Percentiles rank a stretch among this genome's conserved stretches.
These are phyloP conservation scores for Colletotrichum endophyticum DNA, from an alignment of 2,329 filamentous ascomycete species.

Conservation along the genomic window DNA sequence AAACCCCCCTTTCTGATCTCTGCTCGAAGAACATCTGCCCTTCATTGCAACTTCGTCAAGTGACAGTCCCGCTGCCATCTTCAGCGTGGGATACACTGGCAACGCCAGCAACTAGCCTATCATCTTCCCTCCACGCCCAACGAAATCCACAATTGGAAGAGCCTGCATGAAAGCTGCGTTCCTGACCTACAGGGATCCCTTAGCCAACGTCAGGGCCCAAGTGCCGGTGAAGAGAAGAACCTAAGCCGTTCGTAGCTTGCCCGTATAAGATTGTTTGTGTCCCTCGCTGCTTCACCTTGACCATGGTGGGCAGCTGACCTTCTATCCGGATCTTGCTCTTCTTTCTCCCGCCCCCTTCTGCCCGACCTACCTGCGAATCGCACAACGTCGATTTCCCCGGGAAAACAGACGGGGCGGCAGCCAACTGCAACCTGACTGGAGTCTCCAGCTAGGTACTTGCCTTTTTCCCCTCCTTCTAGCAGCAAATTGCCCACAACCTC, in stretches of 20 bases:
- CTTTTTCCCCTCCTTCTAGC: neutral
- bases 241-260: constrained; percentile 1
- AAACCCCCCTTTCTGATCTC: neutral
- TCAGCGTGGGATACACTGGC: neutral
- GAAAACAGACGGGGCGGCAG: constrained; percentile 1
- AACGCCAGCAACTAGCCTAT: constrained; percentile 1
- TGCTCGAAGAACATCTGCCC: neutral
- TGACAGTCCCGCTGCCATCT: neutral
- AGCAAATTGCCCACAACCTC: neutral
- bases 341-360: neutral
- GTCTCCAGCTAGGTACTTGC: neutral
- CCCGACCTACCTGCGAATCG: neutral
- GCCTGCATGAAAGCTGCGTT: constrained; percentile 18
- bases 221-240: constrained; percentile 19
- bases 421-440: neutral
- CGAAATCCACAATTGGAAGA: constrained; percentile 11
- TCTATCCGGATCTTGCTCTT: neutral
- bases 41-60: constrained; percentile 4
- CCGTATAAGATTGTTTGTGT: constrained; percentile 14
- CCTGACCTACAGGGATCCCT: constrained; percentile 12
- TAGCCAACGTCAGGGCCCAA: constrained; percentile 12
- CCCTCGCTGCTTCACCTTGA: constrained; percentile 4
- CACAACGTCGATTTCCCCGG: neutral
- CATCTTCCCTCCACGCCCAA: neutral
- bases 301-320: neutral